Evolutionary conservation across 176 grass and related monocot genomes (phyloP).

Genomic region (Carex parvula): DNA sequence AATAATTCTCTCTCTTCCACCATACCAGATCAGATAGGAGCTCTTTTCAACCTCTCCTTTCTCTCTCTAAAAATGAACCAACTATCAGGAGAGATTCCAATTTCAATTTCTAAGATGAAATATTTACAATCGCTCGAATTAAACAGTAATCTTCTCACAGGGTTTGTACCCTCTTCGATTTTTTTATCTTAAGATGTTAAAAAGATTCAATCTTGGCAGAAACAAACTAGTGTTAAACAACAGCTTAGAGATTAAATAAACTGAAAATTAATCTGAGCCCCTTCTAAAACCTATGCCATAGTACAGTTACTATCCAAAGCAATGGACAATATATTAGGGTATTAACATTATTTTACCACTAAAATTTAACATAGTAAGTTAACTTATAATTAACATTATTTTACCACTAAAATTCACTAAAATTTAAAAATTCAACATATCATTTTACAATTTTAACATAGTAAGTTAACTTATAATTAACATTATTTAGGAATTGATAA

Average conservation of each 20-base stretch:
- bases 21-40: conserved; percentile 12
- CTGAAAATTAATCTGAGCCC: too few relatives aligned
- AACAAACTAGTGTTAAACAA: conserved; percentile 18
- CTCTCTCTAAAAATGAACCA: conserved; percentile 24
- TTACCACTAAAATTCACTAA: too few relatives aligned
- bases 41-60: conserved; percentile 26
- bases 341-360: too few relatives aligned
- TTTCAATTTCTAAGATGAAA: neutral
- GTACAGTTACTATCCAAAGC: too few relatives aligned
- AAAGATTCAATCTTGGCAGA: conserved; percentile 13
- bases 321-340: too few relatives aligned
- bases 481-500: too few relatives aligned
- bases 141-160: conserved; percentile 10
- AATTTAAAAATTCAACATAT: too few relatives aligned
- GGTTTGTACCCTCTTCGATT: conserved; percentile 20
- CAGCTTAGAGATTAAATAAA: neutral
- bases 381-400: too few relatives aligned
- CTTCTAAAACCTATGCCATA: too few relatives aligned
- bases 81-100: conserved; percentile 12
- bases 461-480: too few relatives aligned
- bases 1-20: conserved; percentile 31
- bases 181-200: conserved; percentile 27
- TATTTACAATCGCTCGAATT: conserved; percentile 16
- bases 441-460: too few relatives aligned
- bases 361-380: too few relatives aligned